Conservation (phyloP, 176 grass and related monocot genomes). For the Ananas comosus region DNA sequence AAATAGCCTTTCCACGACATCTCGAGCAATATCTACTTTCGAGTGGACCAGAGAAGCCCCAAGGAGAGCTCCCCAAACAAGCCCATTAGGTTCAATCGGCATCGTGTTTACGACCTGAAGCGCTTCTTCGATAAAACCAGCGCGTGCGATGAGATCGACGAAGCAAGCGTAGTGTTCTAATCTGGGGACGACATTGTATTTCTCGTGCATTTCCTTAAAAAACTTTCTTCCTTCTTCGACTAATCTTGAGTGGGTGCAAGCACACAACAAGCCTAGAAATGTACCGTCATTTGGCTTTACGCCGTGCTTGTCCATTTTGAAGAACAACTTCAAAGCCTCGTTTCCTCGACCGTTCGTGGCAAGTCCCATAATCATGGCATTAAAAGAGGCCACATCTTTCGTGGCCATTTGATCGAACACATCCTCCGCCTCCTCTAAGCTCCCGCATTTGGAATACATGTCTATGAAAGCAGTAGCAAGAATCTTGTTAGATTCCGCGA, state of each 20-base stretch:
- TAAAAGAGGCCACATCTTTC: conserved; percentile 10
- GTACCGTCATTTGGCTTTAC: conserved; percentile 10
- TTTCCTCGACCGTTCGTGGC: conserved; percentile 11
- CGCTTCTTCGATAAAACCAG: conserved; percentile 10
- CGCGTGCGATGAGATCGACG: conserved; percentile 19
- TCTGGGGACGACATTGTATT: conserved; percentile 2
- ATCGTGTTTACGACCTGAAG: conserved; percentile 13
- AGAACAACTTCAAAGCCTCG: conserved; percentile 8
- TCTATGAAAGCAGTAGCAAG: conserved; percentile 18
- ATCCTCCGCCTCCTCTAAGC: conserved; percentile 8
- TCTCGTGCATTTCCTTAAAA: background rate
- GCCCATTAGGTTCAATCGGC: conserved; percentile 11
- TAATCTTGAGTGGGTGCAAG: conserved; percentile 17
- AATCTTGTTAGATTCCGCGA: conserved; percentile 12
- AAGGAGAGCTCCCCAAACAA: conserved; percentile 17
- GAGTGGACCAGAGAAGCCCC: conserved; percentile 19
- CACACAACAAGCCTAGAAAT: conserved; percentile 16
- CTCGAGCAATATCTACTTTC: conserved; percentile 12
- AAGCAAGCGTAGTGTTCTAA: conserved; percentile 18
- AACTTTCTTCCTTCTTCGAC: conserved; percentile 14
- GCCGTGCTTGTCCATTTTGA: conserved; percentile 5
- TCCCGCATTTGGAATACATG: conserved; percentile 21
- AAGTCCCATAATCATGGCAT: conserved; percentile 23
- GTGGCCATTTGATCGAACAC: conserved; percentile 3
- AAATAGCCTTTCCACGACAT: conserved; percentile 14